phyloP scores from a whole-genome alignment of 768 basidiomycete genomes.

The Suillus spraguei region DNA sequence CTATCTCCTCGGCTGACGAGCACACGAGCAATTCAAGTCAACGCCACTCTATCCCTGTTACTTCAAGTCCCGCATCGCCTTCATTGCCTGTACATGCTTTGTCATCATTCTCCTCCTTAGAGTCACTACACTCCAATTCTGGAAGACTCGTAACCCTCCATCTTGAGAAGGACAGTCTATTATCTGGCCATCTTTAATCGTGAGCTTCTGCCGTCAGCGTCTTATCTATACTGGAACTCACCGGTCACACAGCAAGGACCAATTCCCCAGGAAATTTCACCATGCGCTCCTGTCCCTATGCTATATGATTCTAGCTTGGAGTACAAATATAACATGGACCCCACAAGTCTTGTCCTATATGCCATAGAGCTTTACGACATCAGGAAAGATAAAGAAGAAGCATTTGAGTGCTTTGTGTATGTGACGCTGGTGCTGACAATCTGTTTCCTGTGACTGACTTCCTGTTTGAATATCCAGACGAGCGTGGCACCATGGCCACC shows the following conservation, averaged over 20 bases:
- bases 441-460: constrained; percentile 1
- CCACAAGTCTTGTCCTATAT: constrained; percentile 74
- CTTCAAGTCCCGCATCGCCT: constrained; percentile 60
- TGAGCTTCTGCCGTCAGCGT: constrained; percentile 23
- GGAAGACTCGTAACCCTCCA: constrained; percentile 79
- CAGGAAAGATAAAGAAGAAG: constrained; percentile 71
- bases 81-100: constrained; percentile 53
- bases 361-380: constrained; percentile 77
- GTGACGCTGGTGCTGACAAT: constrained; percentile 29
- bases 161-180: constrained; percentile 76
- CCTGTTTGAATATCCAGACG: constrained; percentile 47
- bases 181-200: constrained; percentile 82
- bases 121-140: constrained; percentile 62
- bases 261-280: constrained; percentile 62
- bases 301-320: constrained; percentile 54
- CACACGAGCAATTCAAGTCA: constrained; percentile 24
- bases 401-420: constrained; percentile 81
- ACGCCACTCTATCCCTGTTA: constrained; percentile 27
- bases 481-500: constrained; percentile 78
- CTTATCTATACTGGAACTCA: background rate
- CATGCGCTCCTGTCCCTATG: constrained; percentile 51
- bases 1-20: constrained; percentile 62
- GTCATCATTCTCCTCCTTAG: constrained; percentile 80
- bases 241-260: constrained; percentile 42
- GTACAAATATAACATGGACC: constrained; percentile 81